A percentile compares a stretch with the other conserved stretches of the same genome.
Evolutionary conservation across 1,139 yeast species (phyloP).

Genomic region (Candida sojae): DNA sequence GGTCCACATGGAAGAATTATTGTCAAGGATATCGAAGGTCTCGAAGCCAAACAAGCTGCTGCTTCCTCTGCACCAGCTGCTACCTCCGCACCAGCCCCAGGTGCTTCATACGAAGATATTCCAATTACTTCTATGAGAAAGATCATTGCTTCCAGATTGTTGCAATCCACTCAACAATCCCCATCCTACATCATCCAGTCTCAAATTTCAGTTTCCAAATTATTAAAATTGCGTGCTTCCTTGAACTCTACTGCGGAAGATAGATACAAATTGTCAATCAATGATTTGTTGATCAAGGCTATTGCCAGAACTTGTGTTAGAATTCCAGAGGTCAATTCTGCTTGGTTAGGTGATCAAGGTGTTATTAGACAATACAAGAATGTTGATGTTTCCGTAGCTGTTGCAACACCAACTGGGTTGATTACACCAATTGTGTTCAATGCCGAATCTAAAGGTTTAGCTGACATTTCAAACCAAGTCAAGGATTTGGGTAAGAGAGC

Average conservation of each 20-base stretch:
- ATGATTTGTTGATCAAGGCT: conserved; percentile 93
- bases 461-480: conserved; percentile 75
- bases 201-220: conserved; percentile 80
- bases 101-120: conserved; percentile 69
- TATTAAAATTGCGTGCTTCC: conserved; percentile 88
- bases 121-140: conserved; percentile 93
- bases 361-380: conserved; percentile 88
- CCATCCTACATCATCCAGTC: conserved; percentile 95
- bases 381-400: conserved; percentile 98
- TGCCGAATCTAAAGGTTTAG: conserved; percentile 86
- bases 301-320: conserved; percentile 85
- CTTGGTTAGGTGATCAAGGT: conserved; percentile 88
- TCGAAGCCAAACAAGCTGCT: conserved; percentile 39
- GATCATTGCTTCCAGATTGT: conserved; percentile 86
- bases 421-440: conserved; percentile 93
- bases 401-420: conserved; percentile 96
- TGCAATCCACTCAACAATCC: conserved; percentile 79
- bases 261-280: conserved; percentile 87
- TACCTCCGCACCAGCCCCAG: conserved; percentile 40
- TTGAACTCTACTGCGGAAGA: conserved; percentile 85
- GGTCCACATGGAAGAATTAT: conserved; percentile 96
- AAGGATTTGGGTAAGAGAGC: conserved; percentile 97
- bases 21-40: conserved; percentile 84
- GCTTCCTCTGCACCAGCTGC: conserved; percentile 45
- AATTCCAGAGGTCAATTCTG: conserved; percentile 92